These are phyloP conservation scores for Phytopythium kandeliae DNA, from an alignment of 352 stramenopile species.

Conservation along the genomic window DNA sequence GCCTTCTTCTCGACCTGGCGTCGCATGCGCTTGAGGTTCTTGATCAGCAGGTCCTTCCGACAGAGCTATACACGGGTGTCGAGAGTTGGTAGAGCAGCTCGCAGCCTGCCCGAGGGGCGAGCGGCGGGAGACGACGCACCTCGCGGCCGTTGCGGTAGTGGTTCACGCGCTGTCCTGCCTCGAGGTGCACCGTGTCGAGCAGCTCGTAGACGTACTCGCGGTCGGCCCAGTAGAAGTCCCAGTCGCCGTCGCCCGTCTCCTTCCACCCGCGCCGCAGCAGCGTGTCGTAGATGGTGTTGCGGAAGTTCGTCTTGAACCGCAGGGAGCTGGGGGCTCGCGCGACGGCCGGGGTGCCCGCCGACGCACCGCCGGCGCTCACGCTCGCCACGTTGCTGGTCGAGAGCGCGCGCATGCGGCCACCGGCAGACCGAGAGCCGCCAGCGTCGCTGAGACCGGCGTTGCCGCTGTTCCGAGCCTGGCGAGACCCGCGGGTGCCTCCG, in stretches of 20 bases:
- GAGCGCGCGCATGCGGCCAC: not conserved
- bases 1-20: constrained; percentile 77
- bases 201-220: constrained; percentile 90
- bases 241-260: constrained; percentile 85
- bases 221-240: constrained; percentile 89
- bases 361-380: not conserved
- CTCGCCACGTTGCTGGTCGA: not conserved
- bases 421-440: not conserved
- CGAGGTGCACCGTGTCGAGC: constrained; percentile 85
- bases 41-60: constrained; percentile 93
- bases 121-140: constrained; percentile 13
- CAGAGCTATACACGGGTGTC: too few relatives aligned
- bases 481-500: constrained; percentile 3
- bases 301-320: constrained; percentile 87
- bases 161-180: constrained; percentile 84
- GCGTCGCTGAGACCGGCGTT: not conserved
- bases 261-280: constrained; percentile 87
- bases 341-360: too few relatives aligned
- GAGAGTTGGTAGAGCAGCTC: too few relatives aligned
- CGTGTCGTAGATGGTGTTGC: constrained; percentile 91
- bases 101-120: not conserved
- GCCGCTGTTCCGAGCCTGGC: not conserved
- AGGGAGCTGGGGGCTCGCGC: not conserved
- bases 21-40: constrained; percentile 92
- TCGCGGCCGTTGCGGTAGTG: constrained; percentile 88